A percentile compares a stretch with the other conserved stretches of the same genome.
These are phyloP conservation scores for Hyphopichia homilentoma DNA, from an alignment of 805 yeast species.

Conservation along the genomic window DNA sequence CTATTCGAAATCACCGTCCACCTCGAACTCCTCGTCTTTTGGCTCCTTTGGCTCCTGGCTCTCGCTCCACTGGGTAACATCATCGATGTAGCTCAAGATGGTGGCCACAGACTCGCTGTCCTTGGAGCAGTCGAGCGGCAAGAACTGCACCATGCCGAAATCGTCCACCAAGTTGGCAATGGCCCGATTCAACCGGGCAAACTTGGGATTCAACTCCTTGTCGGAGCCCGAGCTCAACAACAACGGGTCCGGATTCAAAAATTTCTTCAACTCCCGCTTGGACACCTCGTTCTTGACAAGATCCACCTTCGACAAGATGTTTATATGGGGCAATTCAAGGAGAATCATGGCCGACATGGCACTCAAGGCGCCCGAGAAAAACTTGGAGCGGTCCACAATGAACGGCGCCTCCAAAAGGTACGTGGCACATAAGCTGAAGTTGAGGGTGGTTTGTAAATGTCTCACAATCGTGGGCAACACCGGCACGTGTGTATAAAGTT, in stretches of 20 bases:
- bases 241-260: slow-evolving; percentile 88
- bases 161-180: slow-evolving; percentile 93
- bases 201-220: slow-evolving; percentile 52
- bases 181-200: slow-evolving; percentile 66
- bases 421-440: slow-evolving; percentile 88
- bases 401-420: slow-evolving; percentile 93
- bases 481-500: slow-evolving; percentile 90
- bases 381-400: slow-evolving; percentile 84
- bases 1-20: slow-evolving; percentile 51
- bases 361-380: slow-evolving; percentile 89
- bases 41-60: slow-evolving; percentile 97
- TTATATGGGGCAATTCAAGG: slow-evolving; percentile 91
- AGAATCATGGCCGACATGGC: slow-evolving; percentile 99
- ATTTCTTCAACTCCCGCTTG: slow-evolving; percentile 74
- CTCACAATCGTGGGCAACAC: slow-evolving; percentile 85
- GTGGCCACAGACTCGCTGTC: slow-evolving; percentile 75
- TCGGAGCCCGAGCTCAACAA: slow-evolving; percentile 53
- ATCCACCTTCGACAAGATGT: slow-evolving; percentile 83
- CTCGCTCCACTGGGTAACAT: slow-evolving; percentile 97
- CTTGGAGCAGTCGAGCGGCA: slow-evolving; percentile 73
- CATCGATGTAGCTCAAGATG: slow-evolving; percentile 89
- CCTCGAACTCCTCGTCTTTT: slow-evolving; percentile 57
- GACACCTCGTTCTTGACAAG: slow-evolving; percentile 76
- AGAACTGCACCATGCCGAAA: slow-evolving; percentile 97
- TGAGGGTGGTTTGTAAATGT: slow-evolving; percentile 74